A percentile compares a stretch with the other conserved stretches of the same genome.
Evolutionary conservation across 495 filamentous ascomycete species (phyloP).

Genomic region (Penicillium diatomitis): DNA sequence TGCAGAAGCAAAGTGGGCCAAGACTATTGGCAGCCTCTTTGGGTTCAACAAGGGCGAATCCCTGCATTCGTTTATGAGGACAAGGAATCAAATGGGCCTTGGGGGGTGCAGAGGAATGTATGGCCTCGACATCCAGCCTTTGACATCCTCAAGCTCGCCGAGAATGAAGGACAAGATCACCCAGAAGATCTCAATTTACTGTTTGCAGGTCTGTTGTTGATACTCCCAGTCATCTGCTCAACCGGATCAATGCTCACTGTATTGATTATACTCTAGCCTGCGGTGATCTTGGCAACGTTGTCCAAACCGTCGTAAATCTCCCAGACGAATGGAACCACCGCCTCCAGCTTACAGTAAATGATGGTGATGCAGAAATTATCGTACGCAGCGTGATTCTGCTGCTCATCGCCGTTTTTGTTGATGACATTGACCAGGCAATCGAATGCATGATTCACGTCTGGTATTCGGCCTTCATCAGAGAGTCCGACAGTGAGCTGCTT

Average conservation of each 20-base stretch:
- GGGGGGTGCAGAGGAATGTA: slow-evolving; percentile 3
- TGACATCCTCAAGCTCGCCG: slow-evolving; percentile 30
- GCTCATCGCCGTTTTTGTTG: slow-evolving; percentile 19
- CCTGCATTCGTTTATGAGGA: slow-evolving; percentile 2
- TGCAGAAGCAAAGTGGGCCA: slow-evolving; percentile 7
- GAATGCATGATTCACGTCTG: slow-evolving; percentile 29
- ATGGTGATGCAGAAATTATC: slow-evolving; percentile 32
- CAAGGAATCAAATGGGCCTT: neutral
- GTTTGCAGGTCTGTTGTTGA: slow-evolving; percentile 26
- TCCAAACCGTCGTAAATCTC: slow-evolving; percentile 29
- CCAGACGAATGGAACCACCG: slow-evolving; percentile 14
- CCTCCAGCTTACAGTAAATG: slow-evolving; percentile 29
- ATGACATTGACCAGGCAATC: slow-evolving; percentile 7
- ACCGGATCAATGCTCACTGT: no score
- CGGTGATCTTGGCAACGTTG: slow-evolving; percentile 36
- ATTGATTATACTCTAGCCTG: slow-evolving; percentile 23
- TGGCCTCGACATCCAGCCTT: slow-evolving; percentile 38
- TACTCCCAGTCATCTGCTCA: no score
- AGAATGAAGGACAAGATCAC: slow-evolving; percentile 33
- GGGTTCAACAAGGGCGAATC: slow-evolving; percentile 4
- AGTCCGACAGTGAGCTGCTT: slow-evolving; percentile 8
- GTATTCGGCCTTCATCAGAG: slow-evolving; percentile 25
- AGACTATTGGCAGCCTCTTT: slow-evolving; percentile 8
- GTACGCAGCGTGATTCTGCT: slow-evolving; percentile 39
- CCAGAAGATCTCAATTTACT: slow-evolving; percentile 21